Evolutionary conservation across 345 rosid species (phyloP), one percentile per base, ranked within the genome.

Genomic region (Streptanthus diversifolius): DNA sequence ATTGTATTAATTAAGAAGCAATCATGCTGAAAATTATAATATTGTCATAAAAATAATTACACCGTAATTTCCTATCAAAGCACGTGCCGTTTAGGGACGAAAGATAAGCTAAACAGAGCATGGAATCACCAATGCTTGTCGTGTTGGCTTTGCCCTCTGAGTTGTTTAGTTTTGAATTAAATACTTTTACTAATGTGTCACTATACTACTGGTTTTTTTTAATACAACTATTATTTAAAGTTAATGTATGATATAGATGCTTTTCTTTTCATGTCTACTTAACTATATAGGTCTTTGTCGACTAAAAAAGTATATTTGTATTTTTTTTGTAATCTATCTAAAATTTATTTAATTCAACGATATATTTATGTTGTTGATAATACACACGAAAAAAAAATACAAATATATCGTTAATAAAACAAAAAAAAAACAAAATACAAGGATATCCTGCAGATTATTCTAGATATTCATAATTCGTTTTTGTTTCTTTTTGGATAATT

Each of bases 41-140:
- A 57, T 14, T 36, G 24, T 9, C 47, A 74, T 47, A 27, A 30
- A 48, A 15, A 67, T 59, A 59, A 59, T 30, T 39, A 74, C 73
- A 59, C 68, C 41, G 22, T 27, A 73, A 74, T 25, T 59, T 49
- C n/a, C 56, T 45, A 47, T 3, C 33, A 74, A 27, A 39, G 35
- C 67, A 66, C 77, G 72, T 74, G 72, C 43, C 61, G 32, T 47
- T 66, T 25, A 21, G 55, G 6, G 22, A 55, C 5, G 33, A 25
- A 59, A 39, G 21, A 67, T 74, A 49, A 67, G 61, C 44, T n/a
- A 37, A 55, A 17, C 47, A 43, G 37, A 63, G 57, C 9, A 52
- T 68, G 70, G 79, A 45, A 76, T 76, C 75, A 76, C 70, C 79
- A 70, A 70, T 76, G 79, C 79, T 76, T 76, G 79, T 76, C 79